These are phyloP conservation scores for Chloranthus sessilifolius DNA, from an alignment of 164 flowering plant species.

Conservation along the genomic window DNA sequence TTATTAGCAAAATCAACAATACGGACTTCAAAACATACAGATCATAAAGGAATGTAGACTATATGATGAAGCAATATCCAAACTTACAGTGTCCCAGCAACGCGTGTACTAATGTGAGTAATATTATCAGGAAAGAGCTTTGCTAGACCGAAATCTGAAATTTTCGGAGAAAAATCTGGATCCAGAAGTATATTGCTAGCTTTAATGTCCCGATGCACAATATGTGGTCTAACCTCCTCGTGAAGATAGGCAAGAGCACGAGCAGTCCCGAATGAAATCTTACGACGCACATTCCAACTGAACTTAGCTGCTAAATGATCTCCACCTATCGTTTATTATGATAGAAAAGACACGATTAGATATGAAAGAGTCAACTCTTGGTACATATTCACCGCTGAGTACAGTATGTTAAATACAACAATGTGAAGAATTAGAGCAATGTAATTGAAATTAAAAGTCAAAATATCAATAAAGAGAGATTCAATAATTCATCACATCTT, in stretches of 20 bases:
- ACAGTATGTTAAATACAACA: too few relatives aligned
- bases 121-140: conserved; percentile 69
- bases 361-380: too few relatives aligned
- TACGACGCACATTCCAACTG: conserved; percentile 55
- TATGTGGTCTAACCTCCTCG: conserved; percentile 76
- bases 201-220: conserved; percentile 90
- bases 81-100: conserved; percentile 95
- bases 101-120: conserved; percentile 95
- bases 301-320: conserved; percentile 44
- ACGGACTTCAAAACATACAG: too few relatives aligned
- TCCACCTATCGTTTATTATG: conserved; percentile 45
- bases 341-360: too few relatives aligned
- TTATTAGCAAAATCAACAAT: too few relatives aligned
- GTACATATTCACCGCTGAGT: too few relatives aligned
- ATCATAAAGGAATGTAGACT: too few relatives aligned
- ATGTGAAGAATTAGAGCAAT: too few relatives aligned
- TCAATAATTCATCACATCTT: too few relatives aligned
- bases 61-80: not conserved
- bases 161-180: conserved; percentile 64
- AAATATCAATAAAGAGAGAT: too few relatives aligned
- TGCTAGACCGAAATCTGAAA: conserved; percentile 96
- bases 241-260: conserved; percentile 88
- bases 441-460: too few relatives aligned
- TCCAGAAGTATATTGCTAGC: conserved; percentile 96
- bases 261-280: conserved; percentile 73